Base-by-base conservation (phyloP, 768 basidiomycete species). In the Boletus barrowsii region DNA sequence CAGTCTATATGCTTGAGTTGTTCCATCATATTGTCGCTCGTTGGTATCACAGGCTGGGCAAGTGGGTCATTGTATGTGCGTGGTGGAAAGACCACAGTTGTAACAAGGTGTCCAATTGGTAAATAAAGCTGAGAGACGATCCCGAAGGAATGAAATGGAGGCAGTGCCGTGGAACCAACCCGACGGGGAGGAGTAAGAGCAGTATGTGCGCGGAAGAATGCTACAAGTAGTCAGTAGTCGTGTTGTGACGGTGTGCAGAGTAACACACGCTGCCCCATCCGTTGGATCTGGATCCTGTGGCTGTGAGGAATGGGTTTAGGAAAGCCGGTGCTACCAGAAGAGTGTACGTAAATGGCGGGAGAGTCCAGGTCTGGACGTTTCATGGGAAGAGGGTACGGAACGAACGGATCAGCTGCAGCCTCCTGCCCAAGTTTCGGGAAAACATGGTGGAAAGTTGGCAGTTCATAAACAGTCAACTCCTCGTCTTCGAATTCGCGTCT, bases 281-380 rank as follows among this genome's bases (percentile, higher is more conserved):
- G 74, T 39, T 76, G 65, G 2, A 67, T 48, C 18, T 76, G 49
- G 3, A 60, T 60, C 22, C 58, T 61, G 47, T 74, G 66, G 0
- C 67, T 72, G 24, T 72, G 64, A 1, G 68, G 53, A 29, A 81
- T 73, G 4, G 75, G 59, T 55, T 78, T 79, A 0, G 79, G 79
- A 40, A 76, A 65, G 5, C 79, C 79, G 0, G 79, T 79, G 40
- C 76, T 79, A 13, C 79, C 65, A 0, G 58, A 66, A 2, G 65
- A 66, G 8, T 64, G 62, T 7, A 57, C n/a, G 10, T 66, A 66
- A 18, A 66, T 46, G 0, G 51, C 58, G 1, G 58, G 50, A 2
- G 42, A 44, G 43, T 62, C 53, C 48, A 56, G 22, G 10, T 56
- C 46, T 13, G 62, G 61, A 10, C 49, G 55, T 6, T 10, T n/a